Conservation (phyloP, 148 eudicot genomes). For the Simmondsia chinensis region DNA sequence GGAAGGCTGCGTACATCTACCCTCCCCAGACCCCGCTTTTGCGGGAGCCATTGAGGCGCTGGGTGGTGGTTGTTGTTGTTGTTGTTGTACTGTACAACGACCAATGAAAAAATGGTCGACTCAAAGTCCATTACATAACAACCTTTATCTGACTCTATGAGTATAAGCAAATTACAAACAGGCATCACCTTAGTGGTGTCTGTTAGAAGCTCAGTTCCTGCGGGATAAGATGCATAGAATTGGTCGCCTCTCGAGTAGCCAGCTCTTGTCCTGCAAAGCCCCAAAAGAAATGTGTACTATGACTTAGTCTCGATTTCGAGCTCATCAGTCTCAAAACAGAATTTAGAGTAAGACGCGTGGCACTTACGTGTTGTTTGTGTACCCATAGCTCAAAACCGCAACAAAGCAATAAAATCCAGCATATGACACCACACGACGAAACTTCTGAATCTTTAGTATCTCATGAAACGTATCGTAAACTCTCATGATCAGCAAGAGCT, state of each 20-base stretch:
- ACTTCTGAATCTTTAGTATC: slow-evolving; percentile 74
- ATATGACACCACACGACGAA: slow-evolving; percentile 50
- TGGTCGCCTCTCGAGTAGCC: slow-evolving; percentile 91
- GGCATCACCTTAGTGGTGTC: slow-evolving; percentile 63
- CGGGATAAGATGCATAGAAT: slow-evolving; percentile 85
- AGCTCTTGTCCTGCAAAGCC: slow-evolving; percentile 21
- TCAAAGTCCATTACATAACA: no score
- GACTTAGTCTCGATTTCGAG: background rate
- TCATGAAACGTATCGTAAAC: slow-evolving; percentile 45
- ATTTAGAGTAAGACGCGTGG: background rate
- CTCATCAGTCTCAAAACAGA: background rate
- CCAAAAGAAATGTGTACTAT: no score
- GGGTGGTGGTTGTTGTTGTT: no score
- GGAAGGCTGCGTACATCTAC: no score
- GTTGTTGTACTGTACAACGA: no score
- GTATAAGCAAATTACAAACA: no score
- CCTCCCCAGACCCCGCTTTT: no score
- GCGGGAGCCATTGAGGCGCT: no score
- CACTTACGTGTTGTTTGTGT: slow-evolving; percentile 78
- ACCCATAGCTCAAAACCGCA: slow-evolving; percentile 44
- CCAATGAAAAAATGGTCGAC: no score
- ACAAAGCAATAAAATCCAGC: slow-evolving; percentile 49
- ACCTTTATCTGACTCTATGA: no score
- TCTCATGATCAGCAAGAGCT: slow-evolving; percentile 22
- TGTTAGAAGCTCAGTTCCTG: slow-evolving; percentile 86